Evolutionary conservation across 1,284 basidiomycete genomes (phyloP), one percentile per base, ranked within the genome.

Genomic region (Puccinia polysora): DNA sequence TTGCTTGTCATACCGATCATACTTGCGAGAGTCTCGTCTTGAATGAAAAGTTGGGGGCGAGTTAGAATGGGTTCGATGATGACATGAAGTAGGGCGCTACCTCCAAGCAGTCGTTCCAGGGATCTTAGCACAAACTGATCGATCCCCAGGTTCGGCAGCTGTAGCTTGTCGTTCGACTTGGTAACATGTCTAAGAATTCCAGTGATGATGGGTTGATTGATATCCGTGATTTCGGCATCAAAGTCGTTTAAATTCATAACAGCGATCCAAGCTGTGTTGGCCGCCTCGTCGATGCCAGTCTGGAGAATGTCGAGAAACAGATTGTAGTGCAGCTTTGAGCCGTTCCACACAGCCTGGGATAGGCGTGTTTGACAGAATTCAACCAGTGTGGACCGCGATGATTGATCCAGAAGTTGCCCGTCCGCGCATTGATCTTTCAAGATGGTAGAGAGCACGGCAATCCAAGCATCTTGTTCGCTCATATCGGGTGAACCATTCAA

Each of bases 21-120:
- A 25, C 50, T 43, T 23, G 5, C 28, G 23, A 60, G 36, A 10
- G 68, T 70, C 25, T 62, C 49, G 14, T 53, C n/a, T 52, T n/a
- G 34, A 53, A 71, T 56, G 28, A 71, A 71, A 45, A 62, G 59
- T 56, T 64, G 45, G 40, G 69, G 69, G 38, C 38, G 59, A 25
- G 53, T 49, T 25, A 64, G 43, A 52, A 47, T 53, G 28, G 45
- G 49, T 62, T 63, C 58, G 36, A 71, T 53, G 25, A 71, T 38
- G 47, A 32, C 23, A 56, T 32, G 36, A 55, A 45, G n/a, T 20
- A 28, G 25, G 18, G 36, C 7, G 34, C 56, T 60, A 28, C 59
- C 59, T 53, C 56, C 15, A 34, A 71, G 36, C 18, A 63, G 25
- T 36, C 25, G 49, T 10, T 36, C 20, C 0, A 62, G 47, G 20